Base-by-base conservation (phyloP, 2,329 filamentous ascomycete species). In the Lizonia empirigonia region DNA sequence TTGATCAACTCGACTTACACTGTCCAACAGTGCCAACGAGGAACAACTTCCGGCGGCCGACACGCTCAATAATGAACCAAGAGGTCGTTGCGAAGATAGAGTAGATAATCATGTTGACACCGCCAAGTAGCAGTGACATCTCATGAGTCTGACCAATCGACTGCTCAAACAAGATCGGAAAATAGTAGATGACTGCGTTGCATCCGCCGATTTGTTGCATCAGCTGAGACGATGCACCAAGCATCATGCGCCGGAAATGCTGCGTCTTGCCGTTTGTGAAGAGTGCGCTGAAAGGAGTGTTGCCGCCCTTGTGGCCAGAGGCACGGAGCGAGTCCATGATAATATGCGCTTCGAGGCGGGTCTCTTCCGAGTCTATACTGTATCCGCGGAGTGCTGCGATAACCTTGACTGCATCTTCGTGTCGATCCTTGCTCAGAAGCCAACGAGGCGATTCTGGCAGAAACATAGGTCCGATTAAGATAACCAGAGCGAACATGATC, bases 401-500 rank as follows among this genome's bases (percentile, higher is more conserved):
- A 12, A 82, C 79, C 15, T 75, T 73, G 32, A 76, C 74, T 3
- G 86, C 86, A 60, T 88, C 80, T 16, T 85, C 82, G 47, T 81
- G 76, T 8, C 81, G 80, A 62, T 87, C 85, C 71, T 85, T 85
- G 63, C 80, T 80, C 58, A 87, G 76, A 10, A 89, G 80, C 75
- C 80, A 89, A 39, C 86, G 80, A 0, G 86, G 86, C 0, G 82
- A 85, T 69, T 89, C 86, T 2, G 86, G 86, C 5, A 88, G 62
- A 42, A 72, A 67, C 47, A 82, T 85, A 65, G 89, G 84, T 58
- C 84, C 84, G 6, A 75, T 38, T 73, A 81, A 60, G 76, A 81
- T 53, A 74, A 81, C 63, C 15, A 80, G 24, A 32, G 75, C 79
- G 55, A 81, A 81, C 37, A 80, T 55, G 27, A 78, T 70, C 64